Evolutionary conservation across 73 alveolate genomes (phyloP).

Genomic region (Stentor roeselii): DNA sequence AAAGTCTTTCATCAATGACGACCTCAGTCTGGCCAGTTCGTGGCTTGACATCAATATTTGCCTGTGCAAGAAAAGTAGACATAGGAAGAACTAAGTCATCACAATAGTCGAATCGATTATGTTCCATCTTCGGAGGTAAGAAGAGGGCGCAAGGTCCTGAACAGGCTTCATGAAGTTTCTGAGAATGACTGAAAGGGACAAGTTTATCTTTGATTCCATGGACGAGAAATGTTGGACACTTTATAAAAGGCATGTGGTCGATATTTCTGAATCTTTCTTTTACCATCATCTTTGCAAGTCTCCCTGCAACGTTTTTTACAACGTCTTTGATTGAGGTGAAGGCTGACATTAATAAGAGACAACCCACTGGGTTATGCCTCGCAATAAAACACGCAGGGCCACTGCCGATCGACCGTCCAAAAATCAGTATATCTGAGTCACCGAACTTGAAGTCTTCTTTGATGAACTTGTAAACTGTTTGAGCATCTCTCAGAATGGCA

Average conservation of each 20-base stretch:
- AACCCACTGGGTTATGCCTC: constrained; percentile 65
- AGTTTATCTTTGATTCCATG: constrained; percentile 96
- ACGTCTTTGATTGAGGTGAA: constrained; percentile 58
- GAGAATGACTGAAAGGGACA: constrained; percentile 88
- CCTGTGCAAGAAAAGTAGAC: not conserved
- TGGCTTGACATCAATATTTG: not conserved
- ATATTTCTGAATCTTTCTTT: constrained; percentile 87
- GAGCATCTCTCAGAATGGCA: constrained; percentile 55
- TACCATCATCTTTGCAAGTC: constrained; percentile 60
- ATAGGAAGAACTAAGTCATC: not conserved
- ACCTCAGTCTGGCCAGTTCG: not conserved
- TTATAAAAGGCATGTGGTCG: constrained; percentile 70
- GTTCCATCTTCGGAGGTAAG: not conserved
- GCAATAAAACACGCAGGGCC: constrained; percentile 90
- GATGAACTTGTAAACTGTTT: constrained; percentile 55
- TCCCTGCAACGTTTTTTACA: constrained; percentile 36
- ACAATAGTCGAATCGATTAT: not conserved
- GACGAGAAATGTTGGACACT: constrained; percentile 86
- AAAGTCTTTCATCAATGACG: not conserved
- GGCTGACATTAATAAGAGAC: constrained; percentile 61
- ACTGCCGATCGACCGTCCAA: constrained; percentile 87
- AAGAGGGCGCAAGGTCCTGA: not conserved
- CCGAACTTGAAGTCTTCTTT: constrained; percentile 52
- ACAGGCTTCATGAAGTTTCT: constrained; percentile 43
- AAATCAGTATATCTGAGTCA: constrained; percentile 63